Base-by-base conservation (phyloP, 495 filamentous ascomycete genomes). In the Penicillium egyptiacum region DNA sequence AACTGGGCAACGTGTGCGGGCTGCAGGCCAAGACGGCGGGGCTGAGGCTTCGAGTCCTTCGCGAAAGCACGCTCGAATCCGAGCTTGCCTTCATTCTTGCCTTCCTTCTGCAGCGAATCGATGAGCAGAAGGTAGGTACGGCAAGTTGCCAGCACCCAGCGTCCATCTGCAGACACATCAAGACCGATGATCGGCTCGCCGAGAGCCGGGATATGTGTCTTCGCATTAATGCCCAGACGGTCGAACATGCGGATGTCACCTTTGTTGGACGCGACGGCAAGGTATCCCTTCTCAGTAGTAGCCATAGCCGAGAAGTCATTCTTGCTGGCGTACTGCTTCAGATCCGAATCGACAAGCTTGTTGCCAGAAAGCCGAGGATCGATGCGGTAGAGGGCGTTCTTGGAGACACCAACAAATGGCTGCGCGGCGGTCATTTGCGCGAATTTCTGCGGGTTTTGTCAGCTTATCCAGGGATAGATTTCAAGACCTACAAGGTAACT, bases 161-260 rank as follows among this genome's bases (percentile, higher is more conserved):
- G 87, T 52, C 94, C 94, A 73, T 98, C 91, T 23, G 92, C 93
- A 50, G 88, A 92, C 20, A 96, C 91, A 68, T 98, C 94, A 33
- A 98, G 80, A 59, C 95, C 94, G 56, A 96, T 90, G 66, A 98
- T 97, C 39, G 91, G 83, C 66, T 98, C 94, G 53, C 94, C 94
- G 47, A 98, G 86, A 16, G 95, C 93, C 6, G 94, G 94, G 60
- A 98, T 92, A 55, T 92, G 88, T 1, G 94, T 97, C 79, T 98
- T 98, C 17, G 94, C 94, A 64, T 96, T 96, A 74, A 98, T 93
- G 14, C 95, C 95, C 2, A 98, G 83, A 31, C 91, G 89, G 71
- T 98, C 95, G 66, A 98, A 98, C 69, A 98, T 83, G 44, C 94
- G 89, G 52, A 98, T 93, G 66, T 98, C 94, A 57, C 94, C 94